These are phyloP conservation scores for Asterochloris erici DNA, from an alignment of 139 green algal genomes.

Conservation along the genomic window DNA sequence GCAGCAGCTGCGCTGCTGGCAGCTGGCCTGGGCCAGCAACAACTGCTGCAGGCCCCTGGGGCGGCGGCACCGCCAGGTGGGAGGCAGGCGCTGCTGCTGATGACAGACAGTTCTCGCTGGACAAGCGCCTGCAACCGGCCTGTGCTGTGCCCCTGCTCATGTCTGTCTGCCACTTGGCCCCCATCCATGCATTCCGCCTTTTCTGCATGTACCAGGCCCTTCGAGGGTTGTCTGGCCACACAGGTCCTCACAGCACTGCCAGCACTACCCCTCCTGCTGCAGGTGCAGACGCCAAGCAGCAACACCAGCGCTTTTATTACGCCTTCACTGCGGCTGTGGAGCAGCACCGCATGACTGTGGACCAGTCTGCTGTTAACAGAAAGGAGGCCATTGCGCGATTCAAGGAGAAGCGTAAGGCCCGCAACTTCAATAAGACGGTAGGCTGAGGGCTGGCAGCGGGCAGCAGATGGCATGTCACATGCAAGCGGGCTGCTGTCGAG, in stretches of 20 bases:
- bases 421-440: conserved; percentile 61
- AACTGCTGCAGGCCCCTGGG: no score
- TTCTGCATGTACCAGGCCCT: no score
- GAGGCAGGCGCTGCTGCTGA: no score
- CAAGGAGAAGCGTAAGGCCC: conserved; percentile 50
- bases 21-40: conserved; percentile 1
- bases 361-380: conserved; percentile 19
- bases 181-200: no score
- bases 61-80: no score
- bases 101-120: no score
- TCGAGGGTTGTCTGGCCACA: no score
- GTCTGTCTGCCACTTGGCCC: no score
- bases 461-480: background rate
- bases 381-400: conserved; percentile 51
- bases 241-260: no score
- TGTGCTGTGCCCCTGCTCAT: no score
- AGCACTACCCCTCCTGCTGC: background rate
- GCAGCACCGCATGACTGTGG: conserved; percentile 12
- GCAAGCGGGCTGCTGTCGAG: background rate
- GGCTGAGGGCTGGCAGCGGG: background rate
- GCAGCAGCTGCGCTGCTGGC: background rate
- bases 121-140: no score
- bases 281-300: background rate
- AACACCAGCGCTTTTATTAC: conserved; percentile 17
- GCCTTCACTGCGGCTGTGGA: conserved; percentile 18